phyloP scores from a whole-genome alignment of 148 eudicot species.

The Polygonum aviculare region DNA sequence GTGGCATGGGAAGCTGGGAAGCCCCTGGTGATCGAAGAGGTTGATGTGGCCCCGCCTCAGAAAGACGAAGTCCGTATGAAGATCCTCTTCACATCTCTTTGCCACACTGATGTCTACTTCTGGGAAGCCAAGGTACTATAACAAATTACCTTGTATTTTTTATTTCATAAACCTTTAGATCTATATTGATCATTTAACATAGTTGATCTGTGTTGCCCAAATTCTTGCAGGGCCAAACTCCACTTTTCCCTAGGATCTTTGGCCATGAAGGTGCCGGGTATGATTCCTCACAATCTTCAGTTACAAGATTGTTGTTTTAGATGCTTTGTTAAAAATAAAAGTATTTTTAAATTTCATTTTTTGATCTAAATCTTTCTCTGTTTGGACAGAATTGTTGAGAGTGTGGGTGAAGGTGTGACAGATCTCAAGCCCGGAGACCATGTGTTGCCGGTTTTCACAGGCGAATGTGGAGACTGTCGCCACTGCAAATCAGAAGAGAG shows the following conservation, averaged over 20 bases:
- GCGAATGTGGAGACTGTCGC: constrained; percentile 59
- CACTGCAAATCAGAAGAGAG: constrained; percentile 71
- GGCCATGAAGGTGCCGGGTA: constrained; percentile 78
- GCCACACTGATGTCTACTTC: constrained; percentile 77
- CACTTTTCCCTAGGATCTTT: constrained; percentile 51
- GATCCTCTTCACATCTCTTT: constrained; percentile 68
- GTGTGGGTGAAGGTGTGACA: constrained; percentile 75
- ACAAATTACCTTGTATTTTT: background rate
- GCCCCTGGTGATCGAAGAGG: constrained; percentile 62
- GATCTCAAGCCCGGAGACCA: constrained; percentile 59
- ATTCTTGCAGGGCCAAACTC: constrained; percentile 39
- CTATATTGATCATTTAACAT: background rate
- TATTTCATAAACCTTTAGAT: background rate
- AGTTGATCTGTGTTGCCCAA: background rate
- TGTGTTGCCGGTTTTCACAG: constrained; percentile 64
- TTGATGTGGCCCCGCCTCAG: constrained; percentile 81
- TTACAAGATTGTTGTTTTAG: background rate
- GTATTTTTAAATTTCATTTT: background rate
- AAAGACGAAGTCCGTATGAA: constrained; percentile 62
- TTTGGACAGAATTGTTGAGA: constrained; percentile 52
- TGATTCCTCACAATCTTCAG: background rate
- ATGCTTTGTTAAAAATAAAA: background rate
- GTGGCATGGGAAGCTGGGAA: constrained; percentile 91
- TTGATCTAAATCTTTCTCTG: background rate
- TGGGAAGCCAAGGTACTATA: constrained; percentile 71